Base-by-base conservation (phyloP, 1,139 yeast species). In the Debaryomyces sp. region DNA sequence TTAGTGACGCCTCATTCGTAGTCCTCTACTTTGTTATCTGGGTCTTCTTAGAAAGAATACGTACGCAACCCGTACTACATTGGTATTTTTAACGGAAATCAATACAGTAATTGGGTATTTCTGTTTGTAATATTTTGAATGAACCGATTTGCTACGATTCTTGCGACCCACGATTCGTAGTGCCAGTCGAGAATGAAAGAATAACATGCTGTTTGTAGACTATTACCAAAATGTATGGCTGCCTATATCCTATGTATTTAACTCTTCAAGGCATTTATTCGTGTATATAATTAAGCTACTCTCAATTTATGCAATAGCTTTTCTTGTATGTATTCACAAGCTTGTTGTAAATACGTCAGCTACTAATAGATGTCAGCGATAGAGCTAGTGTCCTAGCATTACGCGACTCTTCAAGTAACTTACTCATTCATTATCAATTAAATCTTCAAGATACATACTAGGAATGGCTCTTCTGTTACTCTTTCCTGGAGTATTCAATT, bases 401-500 rank as follows among this genome's bases (percentile, higher is more conserved):
- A 32, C 22, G 21, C 30, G 30, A 6, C 30, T 12, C 30, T 1
- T 12, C 6, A 12, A 12, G 6, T 27, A 26, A 26, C 29, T 26
- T 12, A 7, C 35, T 30, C 30, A 33, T 38, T 60, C 62, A 43
- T 63, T 62, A 51, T 78, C 83, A 52, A 82, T 75, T 70, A 82
- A 74, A 54, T 78, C 80, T 44, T 82, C 86, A 59, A 82, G 72
- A 57, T 77, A 81, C 77, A 78, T 76, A 53, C 84, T 78, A 32
- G 87, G 87, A 43, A 79, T 72, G 6, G 80, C 65, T 54, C 64
- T 71, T 54, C 77, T 68, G 38, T 54, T 58, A 2, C 49, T 42
- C 38, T 51, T 51, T 30, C 36, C 36, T 8, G 52, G 50, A 6
- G 54, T 40, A 27, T 40, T 40, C 5, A 50, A 33, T 35, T 52